Percentiles rank a stretch among this genome's conserved stretches.
These are phyloP conservation scores for Microdochium paspali DNA, from an alignment of 2,329 filamentous ascomycete genomes.

Conservation along the genomic window DNA sequence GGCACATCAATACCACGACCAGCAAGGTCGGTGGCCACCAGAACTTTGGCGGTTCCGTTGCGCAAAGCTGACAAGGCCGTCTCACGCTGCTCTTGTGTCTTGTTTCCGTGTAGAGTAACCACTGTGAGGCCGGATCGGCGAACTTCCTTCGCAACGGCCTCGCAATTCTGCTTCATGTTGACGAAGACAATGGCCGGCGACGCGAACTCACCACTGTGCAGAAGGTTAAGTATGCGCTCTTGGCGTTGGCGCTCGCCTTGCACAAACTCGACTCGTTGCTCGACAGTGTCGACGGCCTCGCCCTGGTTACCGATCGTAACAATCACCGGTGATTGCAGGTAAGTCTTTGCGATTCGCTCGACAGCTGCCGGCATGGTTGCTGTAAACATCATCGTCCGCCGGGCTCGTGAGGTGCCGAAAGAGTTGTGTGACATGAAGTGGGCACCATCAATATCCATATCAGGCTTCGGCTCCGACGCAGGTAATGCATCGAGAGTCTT, in stretches of 20 bases:
- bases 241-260: conserved; percentile 90
- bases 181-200: conserved; percentile 98
- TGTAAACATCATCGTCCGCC: conserved; percentile 99
- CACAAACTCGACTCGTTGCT: conserved; percentile 91
- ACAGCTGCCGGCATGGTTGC: conserved; percentile 92
- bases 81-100: conserved; percentile 97
- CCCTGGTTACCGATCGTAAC: conserved; percentile 91
- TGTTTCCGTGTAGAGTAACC: conserved; percentile 88
- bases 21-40: conserved; percentile 92
- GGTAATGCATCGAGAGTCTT: conserved; percentile 94
- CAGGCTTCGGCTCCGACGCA: conserved; percentile 88
- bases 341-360: conserved; percentile 94
- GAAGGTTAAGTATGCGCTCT: conserved; percentile 87
- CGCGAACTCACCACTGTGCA: conserved; percentile 68
- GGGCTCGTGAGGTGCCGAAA: conserved; percentile 68
- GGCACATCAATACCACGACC: conserved; percentile 96
- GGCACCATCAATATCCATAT: conserved; percentile 80
- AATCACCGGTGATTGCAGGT: conserved; percentile 83
- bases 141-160: conserved; percentile 88
- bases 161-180: conserved; percentile 99
- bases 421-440: conserved; percentile 75
- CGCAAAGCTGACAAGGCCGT: conserved; percentile 81
- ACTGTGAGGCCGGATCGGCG: conserved; percentile 85
- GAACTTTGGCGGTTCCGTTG: conserved; percentile 69
- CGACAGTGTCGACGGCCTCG: conserved; percentile 94